A percentile compares a stretch with the other conserved stretches of the same genome.
Conservation (phyloP, 371 early-diverging fungal species). For the Mucor racemosus region DNA sequence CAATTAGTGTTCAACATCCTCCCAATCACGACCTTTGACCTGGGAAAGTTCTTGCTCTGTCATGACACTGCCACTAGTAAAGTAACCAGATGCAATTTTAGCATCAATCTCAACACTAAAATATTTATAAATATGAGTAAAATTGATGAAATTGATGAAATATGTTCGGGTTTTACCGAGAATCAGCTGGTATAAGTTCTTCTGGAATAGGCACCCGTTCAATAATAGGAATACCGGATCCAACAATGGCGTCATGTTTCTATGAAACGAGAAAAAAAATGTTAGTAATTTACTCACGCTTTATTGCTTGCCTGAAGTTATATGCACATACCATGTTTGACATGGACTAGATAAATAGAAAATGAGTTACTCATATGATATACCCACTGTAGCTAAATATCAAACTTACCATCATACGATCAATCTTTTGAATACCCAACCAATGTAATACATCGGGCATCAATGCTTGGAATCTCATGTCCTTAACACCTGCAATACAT, state of each 20-base stretch:
- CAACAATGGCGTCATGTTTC: slow-evolving; percentile 96
- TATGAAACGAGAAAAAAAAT: slow-evolving; percentile 17
- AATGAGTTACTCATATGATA: background rate
- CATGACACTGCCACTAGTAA: slow-evolving; percentile 71
- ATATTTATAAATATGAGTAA: too few relatives aligned
- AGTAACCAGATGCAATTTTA: slow-evolving; percentile 95
- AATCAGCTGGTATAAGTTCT: slow-evolving; percentile 89
- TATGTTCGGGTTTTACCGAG: slow-evolving; percentile 47
- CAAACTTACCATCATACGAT: slow-evolving; percentile 79
- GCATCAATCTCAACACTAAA: slow-evolving; percentile 93
- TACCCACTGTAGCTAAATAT: too few relatives aligned
- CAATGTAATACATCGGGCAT: slow-evolving; percentile 98
- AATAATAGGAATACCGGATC: slow-evolving; percentile 88
- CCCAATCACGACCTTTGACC: slow-evolving; percentile 86
- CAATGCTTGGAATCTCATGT: slow-evolving; percentile 96
- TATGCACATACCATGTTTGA: slow-evolving; percentile 70
- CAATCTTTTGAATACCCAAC: slow-evolving; percentile 95
- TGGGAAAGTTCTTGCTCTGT: slow-evolving; percentile 61
- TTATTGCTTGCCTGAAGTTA: background rate
- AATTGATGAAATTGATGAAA: background rate
- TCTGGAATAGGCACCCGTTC: slow-evolving; percentile 93
- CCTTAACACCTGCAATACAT: slow-evolving; percentile 95
- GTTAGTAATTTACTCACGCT: slow-evolving; percentile 1
- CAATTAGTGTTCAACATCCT: slow-evolving; percentile 70
- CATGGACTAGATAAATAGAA: slow-evolving; percentile 64